A percentile compares a stretch with the other conserved stretches of the same genome.
Evolutionary conservation across 2,329 filamentous ascomycete genomes (phyloP).

Genomic region (Davidsoniella neocaledoniae): DNA sequence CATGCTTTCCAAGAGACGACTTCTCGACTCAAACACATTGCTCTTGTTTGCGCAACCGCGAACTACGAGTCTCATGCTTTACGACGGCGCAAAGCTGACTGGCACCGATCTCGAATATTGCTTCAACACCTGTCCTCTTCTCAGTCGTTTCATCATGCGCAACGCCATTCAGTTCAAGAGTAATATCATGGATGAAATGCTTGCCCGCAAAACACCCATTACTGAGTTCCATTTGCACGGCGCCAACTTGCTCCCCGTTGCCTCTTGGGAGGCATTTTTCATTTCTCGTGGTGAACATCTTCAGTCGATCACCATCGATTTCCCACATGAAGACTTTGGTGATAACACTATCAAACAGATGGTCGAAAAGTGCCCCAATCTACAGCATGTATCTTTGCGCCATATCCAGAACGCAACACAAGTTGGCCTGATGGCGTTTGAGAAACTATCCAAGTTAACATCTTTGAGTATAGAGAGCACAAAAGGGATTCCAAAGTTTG

Average conservation of each 20-base stretch:
- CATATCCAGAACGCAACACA: conserved; percentile 61
- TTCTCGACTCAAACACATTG: conserved; percentile 36
- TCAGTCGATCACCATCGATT: conserved; percentile 58
- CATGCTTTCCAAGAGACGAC: conserved; percentile 41
- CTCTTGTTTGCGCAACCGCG: conserved; percentile 38
- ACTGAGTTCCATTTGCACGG: conserved; percentile 64
- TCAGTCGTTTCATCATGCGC: conserved; percentile 57
- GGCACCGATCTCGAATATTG: conserved; percentile 65
- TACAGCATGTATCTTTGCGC: conserved; percentile 63
- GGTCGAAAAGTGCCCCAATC: conserved; percentile 43
- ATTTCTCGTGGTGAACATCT: conserved; percentile 46
- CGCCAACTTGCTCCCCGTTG: conserved; percentile 65
- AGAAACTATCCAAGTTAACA: conserved; percentile 43
- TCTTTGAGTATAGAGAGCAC: conserved; percentile 60
- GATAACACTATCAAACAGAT: conserved; percentile 52
- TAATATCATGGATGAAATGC: conserved; percentile 61
- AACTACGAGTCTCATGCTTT: conserved; percentile 35
- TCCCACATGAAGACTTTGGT: conserved; percentile 66
- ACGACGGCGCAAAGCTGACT: conserved; percentile 47
- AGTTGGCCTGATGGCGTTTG: conserved; percentile 47
- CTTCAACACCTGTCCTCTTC: conserved; percentile 53
- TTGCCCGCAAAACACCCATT: conserved; percentile 53
- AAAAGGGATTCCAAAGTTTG: conserved; percentile 35
- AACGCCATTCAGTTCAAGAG: conserved; percentile 92
- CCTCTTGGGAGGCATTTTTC: conserved; percentile 58